phyloP scores from a whole-genome alignment of 306 rosid species.

The Fragaria nilgerrensis region DNA sequence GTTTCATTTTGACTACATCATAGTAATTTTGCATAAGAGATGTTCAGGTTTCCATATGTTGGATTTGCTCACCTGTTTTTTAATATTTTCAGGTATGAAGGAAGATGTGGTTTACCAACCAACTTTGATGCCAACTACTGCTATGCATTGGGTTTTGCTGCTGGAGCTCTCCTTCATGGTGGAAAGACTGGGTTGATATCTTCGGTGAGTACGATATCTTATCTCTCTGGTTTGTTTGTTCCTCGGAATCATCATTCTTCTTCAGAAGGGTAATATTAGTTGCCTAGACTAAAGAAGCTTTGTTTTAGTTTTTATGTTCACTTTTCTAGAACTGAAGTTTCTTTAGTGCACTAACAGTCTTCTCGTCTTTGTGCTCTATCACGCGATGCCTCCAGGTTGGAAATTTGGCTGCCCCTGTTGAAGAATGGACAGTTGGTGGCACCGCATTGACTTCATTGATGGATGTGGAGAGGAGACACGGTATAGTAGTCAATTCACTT shows the following conservation, averaged over 20 bases:
- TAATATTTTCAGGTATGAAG: conserved; percentile 70
- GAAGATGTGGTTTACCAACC: conserved; percentile 96
- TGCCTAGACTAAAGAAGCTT: neutral
- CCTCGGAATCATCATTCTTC: neutral
- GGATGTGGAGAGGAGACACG: conserved; percentile 99
- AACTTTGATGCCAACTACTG: conserved; percentile 92
- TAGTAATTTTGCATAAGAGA: neutral
- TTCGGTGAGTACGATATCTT: conserved; percentile 57
- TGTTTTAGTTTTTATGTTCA: neutral
- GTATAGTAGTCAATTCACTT: conserved; percentile 32
- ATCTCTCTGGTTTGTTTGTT: neutral
- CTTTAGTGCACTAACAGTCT: neutral
- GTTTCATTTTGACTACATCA: neutral
- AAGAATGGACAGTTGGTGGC: conserved; percentile 94
- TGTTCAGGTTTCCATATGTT: neutral
- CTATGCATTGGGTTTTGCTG: conserved; percentile 92
- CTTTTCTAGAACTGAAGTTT: neutral
- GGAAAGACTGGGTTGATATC: conserved; percentile 95
- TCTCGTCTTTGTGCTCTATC: conserved; percentile 8
- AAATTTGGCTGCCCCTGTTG: conserved; percentile 85
- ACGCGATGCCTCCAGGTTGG: conserved; percentile 58
- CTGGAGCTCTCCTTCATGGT: conserved; percentile 89
- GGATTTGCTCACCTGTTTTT: conserved; percentile 6
- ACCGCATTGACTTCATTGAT: conserved; percentile 85
- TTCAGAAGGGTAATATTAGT: neutral